A percentile compares a stretch with the other conserved stretches of the same genome.
phyloP scores from a whole-genome alignment of 768 basidiomycete genomes.

The Tricholoma sp. region DNA sequence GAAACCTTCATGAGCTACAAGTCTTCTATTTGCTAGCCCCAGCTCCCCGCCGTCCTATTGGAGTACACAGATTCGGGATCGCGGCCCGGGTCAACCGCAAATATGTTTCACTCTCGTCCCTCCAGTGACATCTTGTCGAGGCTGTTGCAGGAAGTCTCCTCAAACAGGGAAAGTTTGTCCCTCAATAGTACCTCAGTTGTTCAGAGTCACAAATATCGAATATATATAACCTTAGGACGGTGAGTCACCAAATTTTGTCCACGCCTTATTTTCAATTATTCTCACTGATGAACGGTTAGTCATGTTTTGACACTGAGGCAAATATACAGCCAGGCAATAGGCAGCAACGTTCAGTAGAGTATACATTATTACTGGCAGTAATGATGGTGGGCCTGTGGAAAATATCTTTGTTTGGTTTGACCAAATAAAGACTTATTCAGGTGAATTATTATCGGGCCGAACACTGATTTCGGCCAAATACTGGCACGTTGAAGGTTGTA shows the following conservation, averaged over 20 bases:
- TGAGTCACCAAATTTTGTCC: not conserved
- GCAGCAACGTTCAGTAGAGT: not conserved
- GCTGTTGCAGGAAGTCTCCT: not conserved
- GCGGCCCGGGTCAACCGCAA: not conserved
- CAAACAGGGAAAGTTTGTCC: not conserved
- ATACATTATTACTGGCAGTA: not conserved
- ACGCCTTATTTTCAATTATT: not conserved
- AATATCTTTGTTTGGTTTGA: constrained; percentile 29
- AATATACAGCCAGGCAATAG: not conserved
- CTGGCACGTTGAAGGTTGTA: constrained; percentile 43
- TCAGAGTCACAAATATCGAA: not conserved
- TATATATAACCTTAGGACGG: not conserved
- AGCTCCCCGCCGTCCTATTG: not conserved
- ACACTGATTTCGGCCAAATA: constrained; percentile 59
- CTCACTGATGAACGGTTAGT: not conserved
- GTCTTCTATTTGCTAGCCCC: not conserved
- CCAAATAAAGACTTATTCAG: constrained; percentile 31
- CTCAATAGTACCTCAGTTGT: not conserved
- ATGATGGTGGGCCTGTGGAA: not conserved
- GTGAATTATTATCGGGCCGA: constrained; percentile 48
- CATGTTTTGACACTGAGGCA: not conserved
- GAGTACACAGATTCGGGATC: not conserved
- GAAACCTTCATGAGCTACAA: not conserved
- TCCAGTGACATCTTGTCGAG: not conserved
- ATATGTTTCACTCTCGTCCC: not conserved